Conservation (phyloP, 331 rosid species). For the Arachis monticola region DNA sequence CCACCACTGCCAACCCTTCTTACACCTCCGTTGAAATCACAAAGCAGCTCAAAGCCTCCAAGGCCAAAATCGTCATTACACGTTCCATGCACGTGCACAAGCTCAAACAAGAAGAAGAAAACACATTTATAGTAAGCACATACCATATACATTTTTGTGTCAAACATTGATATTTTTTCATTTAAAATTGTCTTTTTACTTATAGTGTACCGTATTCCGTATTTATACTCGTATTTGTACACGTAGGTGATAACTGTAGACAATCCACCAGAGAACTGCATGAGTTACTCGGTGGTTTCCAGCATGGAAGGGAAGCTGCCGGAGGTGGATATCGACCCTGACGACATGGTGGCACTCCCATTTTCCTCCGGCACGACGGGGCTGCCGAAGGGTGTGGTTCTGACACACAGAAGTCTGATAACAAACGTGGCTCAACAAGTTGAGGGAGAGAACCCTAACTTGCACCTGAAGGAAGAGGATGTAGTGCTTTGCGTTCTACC, state of each 20-base stretch:
- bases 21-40: constrained; percentile 58
- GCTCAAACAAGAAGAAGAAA: constrained; percentile 27
- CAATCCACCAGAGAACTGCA: constrained; percentile 53
- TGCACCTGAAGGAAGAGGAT: constrained; percentile 52
- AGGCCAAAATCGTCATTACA: constrained; percentile 56
- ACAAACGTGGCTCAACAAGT: constrained; percentile 16
- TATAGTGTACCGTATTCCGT: too few species aligned
- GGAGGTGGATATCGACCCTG: constrained; percentile 32
- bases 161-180: too few species aligned
- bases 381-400: constrained; percentile 29
- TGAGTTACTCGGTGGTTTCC: constrained; percentile 51
- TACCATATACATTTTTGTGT: too few species aligned
- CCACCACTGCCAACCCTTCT: constrained; percentile 65
- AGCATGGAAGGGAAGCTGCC: constrained; percentile 41
- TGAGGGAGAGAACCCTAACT: constrained; percentile 39
- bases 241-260: constrained; percentile 44
- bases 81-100: constrained; percentile 38
- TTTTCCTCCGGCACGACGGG: constrained; percentile 68
- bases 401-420: constrained; percentile 22
- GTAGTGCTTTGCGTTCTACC: constrained; percentile 71
- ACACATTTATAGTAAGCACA: constrained; percentile 1
- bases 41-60: constrained; percentile 50
- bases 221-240: too few species aligned
- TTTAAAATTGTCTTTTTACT: too few species aligned
- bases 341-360: constrained; percentile 59